A percentile compares a stretch with the other conserved stretches of the same genome.
Conservation (phyloP, 495 filamentous ascomycete genomes). For the Symbiotaphrina buchneri region DNA sequence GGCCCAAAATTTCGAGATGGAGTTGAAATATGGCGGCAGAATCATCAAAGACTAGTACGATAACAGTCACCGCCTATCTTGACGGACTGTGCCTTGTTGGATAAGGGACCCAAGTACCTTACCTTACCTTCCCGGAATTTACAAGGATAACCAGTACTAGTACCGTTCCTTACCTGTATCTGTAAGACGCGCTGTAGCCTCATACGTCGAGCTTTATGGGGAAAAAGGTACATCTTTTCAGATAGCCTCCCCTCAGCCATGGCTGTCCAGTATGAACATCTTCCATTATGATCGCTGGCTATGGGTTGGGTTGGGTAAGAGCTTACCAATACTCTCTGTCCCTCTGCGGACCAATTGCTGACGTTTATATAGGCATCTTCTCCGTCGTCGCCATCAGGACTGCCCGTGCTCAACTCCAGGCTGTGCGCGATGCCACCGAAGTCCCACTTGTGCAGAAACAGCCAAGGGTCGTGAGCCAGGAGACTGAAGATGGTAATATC, state of each 20-base stretch:
- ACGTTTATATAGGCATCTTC: neutral
- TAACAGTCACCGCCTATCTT: no score
- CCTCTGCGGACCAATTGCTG: slow-evolving; percentile 13
- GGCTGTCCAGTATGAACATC: neutral
- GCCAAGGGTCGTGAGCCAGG: slow-evolving; percentile 2
- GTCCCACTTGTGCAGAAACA: neutral
- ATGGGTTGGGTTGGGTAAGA: slow-evolving; percentile 13
- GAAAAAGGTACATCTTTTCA: no score
- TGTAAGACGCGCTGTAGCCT: no score
- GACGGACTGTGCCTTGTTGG: no score
- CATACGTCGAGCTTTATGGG: no score
- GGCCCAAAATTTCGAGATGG: no score
- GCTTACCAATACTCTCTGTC: slow-evolving; percentile 13
- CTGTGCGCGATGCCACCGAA: neutral
- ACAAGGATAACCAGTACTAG: no score
- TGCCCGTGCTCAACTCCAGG: neutral
- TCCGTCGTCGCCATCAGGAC: slow-evolving; percentile 1
- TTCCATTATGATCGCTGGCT: slow-evolving; percentile 13
- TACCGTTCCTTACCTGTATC: no score
- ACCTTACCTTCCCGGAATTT: no score
- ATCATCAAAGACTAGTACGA: no score
- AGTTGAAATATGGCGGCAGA: no score
- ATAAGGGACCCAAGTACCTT: no score
- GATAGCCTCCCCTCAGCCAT: neutral
- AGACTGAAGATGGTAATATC: slow-evolving; percentile 5